phyloP scores from a whole-genome alignment of 176 grass and related monocot genomes.

The Puccinellia tenuiflora region DNA sequence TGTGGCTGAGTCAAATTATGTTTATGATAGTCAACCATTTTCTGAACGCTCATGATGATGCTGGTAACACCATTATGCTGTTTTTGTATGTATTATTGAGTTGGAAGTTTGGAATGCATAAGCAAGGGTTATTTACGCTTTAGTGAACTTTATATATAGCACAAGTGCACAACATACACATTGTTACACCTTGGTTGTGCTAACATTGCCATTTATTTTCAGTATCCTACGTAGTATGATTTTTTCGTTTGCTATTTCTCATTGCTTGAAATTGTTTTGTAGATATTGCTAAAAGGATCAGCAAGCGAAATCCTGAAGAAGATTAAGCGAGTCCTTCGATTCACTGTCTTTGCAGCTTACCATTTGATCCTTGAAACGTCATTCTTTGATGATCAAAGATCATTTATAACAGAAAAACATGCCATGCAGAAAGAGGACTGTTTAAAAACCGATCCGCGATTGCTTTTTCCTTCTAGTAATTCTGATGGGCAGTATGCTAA shows the following conservation, averaged over 20 bases:
- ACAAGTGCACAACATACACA: too few relatives aligned
- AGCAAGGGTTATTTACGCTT: background rate
- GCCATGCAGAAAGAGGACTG: constrained; percentile 26
- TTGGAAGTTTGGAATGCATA: background rate
- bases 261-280: constrained; percentile 32
- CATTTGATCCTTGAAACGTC: constrained; percentile 92
- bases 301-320: constrained; percentile 80
- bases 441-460: constrained; percentile 17
- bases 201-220: background rate
- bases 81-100: background rate
- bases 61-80: background rate
- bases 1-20: background rate
- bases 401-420: constrained; percentile 53
- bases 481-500: constrained; percentile 34
- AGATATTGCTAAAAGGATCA: constrained; percentile 95
- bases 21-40: background rate
- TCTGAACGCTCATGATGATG: background rate
- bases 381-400: constrained; percentile 84
- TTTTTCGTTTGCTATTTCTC: background rate
- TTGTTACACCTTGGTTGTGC: constrained; percentile 1
- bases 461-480: constrained; percentile 10
- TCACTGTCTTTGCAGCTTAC: constrained; percentile 91
- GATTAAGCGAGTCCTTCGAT: constrained; percentile 78
- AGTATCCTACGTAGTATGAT: background rate
- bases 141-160: too few relatives aligned